Evolutionary conservation across 192 early-diverging fungal species (phyloP).

Genomic region (Umbelopsis ramanniana): DNA sequence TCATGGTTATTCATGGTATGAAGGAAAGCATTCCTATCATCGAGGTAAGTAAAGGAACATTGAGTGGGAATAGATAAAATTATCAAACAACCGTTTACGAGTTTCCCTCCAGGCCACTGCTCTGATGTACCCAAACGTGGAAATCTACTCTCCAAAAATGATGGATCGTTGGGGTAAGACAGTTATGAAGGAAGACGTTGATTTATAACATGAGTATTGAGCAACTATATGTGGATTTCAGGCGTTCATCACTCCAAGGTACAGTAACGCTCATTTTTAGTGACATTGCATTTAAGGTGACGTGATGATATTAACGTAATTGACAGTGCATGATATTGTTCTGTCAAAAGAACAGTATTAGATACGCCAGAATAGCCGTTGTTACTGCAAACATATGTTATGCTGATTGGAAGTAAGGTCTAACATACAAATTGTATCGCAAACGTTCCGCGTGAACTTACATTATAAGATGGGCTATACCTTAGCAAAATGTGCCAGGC

Average conservation of each 20-base stretch:
- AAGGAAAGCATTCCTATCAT: not conserved
- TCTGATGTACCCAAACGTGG: not conserved
- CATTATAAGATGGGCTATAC: too few relatives aligned
- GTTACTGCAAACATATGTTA: slow-evolving; percentile 70
- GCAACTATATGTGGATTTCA: not conserved
- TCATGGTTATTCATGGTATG: slow-evolving; percentile 5
- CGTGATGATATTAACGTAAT: not conserved
- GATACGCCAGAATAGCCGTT: slow-evolving; percentile 51
- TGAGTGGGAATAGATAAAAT: too few relatives aligned
- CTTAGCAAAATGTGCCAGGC: slow-evolving; percentile 62
- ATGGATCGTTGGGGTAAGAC: slow-evolving; percentile 11
- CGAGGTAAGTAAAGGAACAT: not conserved
- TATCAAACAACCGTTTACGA: not conserved
- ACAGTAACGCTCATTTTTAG: not conserved
- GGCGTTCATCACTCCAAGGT: slow-evolving; percentile 23
- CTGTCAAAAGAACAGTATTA: slow-evolving; percentile 38
- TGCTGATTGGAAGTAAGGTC: slow-evolving; percentile 62
- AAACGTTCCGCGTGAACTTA: too few relatives aligned
- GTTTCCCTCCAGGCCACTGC: not conserved
- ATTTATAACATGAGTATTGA: too few relatives aligned
- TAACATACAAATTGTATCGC: not conserved
- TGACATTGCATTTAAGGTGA: not conserved
- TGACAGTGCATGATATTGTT: slow-evolving; percentile 58
- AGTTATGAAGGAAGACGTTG: too few relatives aligned
- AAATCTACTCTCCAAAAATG: not conserved